Evolutionary conservation across 148 eudicot species (phyloP).

Genomic region (Amaranthus hypochondriacus): DNA sequence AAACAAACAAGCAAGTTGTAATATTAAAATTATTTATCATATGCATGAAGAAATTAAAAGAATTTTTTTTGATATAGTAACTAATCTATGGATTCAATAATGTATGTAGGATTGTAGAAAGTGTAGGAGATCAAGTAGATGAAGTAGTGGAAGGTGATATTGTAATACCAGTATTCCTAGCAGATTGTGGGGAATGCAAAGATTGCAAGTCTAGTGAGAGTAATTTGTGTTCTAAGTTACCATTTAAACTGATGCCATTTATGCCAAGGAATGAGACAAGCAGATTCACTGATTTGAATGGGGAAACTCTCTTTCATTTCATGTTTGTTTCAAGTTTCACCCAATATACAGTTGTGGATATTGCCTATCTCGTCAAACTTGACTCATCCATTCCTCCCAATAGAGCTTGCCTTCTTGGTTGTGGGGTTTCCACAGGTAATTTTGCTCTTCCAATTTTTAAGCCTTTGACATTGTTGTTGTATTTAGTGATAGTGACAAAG

Average conservation of each 20-base stretch:
- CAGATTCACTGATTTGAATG: conserved; percentile 72
- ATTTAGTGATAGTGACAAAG: no score
- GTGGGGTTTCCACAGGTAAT: conserved; percentile 88
- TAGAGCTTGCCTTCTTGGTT: conserved; percentile 81
- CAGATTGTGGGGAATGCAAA: conserved; percentile 72
- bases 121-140: conserved; percentile 61
- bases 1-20: background rate
- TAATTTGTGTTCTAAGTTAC: conserved; percentile 63
- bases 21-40: no score
- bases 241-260: conserved; percentile 54
- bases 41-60: background rate
- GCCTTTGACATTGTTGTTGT: no score
- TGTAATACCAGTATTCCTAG: conserved; percentile 64
- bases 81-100: background rate
- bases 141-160: conserved; percentile 66
- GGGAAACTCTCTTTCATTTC: conserved; percentile 67
- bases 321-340: conserved; percentile 65
- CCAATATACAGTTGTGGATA: conserved; percentile 77
- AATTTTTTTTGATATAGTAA: background rate
- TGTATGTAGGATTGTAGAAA: conserved; percentile 70
- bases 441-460: background rate
- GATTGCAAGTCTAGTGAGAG: conserved; percentile 76
- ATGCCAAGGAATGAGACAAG: conserved; percentile 81
- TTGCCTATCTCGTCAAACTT: conserved; percentile 53
- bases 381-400: conserved; percentile 68